These are phyloP conservation scores for Actinidia chinensis DNA, from an alignment of 179 eudicot species.

Conservation along the genomic window DNA sequence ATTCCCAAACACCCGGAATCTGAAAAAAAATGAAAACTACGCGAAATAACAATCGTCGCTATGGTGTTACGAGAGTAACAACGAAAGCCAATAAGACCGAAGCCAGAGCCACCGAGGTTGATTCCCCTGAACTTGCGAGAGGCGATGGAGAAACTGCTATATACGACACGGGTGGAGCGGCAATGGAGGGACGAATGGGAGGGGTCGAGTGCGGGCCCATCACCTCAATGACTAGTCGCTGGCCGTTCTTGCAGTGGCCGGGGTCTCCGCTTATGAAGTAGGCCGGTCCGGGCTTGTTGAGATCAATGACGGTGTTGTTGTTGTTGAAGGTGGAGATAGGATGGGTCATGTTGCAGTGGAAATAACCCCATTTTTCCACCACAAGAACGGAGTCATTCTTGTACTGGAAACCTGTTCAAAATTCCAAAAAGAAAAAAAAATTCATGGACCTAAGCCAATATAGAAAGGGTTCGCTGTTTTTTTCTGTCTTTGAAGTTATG, in stretches of 20 bases:
- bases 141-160: neutral
- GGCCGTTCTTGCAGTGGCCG: constrained; percentile 51
- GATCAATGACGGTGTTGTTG: constrained; percentile 34
- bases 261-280: constrained; percentile 57
- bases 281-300: constrained; percentile 34
- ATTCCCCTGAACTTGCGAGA: neutral
- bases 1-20: too few relatives aligned
- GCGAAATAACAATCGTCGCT: neutral
- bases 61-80: neutral
- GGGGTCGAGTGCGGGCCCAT: constrained; percentile 14
- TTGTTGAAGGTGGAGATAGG: constrained; percentile 29
- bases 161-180: neutral
- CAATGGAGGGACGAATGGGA: neutral
- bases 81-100: neutral
- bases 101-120: neutral
- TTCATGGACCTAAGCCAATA: neutral
- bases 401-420: neutral
- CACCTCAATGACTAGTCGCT: constrained; percentile 43
- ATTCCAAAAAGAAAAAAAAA: neutral
- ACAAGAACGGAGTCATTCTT: constrained; percentile 42
- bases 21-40: neutral
- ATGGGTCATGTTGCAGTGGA: constrained; percentile 49
- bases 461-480: neutral
- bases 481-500: too few relatives aligned
- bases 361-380: constrained; percentile 26